Conservation (phyloP, 768 basidiomycete species). For the Fomitopsis serialis region DNA sequence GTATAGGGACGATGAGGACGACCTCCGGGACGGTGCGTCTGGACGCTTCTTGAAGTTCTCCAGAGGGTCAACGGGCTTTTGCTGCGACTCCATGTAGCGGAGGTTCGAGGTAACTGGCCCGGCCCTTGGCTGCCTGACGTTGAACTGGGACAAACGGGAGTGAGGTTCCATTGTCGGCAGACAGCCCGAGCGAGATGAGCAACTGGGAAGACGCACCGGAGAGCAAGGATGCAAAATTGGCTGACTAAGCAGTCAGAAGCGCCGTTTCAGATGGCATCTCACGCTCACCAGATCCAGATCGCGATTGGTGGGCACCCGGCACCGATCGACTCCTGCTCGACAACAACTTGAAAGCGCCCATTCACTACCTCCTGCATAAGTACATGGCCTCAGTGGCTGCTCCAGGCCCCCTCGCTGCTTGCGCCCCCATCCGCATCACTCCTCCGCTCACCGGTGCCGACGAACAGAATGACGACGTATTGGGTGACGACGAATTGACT, state of each 20-base stretch:
- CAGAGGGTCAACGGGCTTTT: slow-evolving; percentile 32
- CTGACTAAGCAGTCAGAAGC: slow-evolving; percentile 9
- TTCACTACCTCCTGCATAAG: no score
- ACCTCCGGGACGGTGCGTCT: slow-evolving; percentile 14
- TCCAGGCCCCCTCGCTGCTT: no score
- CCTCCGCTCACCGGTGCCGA: no score
- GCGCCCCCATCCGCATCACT: no score
- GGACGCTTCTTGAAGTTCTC: slow-evolving; percentile 40
- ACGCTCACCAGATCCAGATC: neutral
- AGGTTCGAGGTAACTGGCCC: slow-evolving; percentile 47
- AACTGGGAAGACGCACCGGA: neutral
- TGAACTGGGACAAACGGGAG: slow-evolving; percentile 70
- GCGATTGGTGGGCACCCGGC: neutral
- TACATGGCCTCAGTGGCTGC: no score
- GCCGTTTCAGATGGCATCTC: neutral
- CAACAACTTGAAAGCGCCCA: no score
- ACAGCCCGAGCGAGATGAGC: neutral
- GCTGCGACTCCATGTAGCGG: slow-evolving; percentile 37
- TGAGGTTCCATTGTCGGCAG: slow-evolving; percentile 73
- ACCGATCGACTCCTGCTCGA: no score
- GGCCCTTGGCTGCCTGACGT: slow-evolving; percentile 62
- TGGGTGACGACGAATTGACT: no score
- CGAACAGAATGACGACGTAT: no score
- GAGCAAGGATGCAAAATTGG: slow-evolving; percentile 13
- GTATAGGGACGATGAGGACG: slow-evolving; percentile 18